Conservation (phyloP, 2,329 filamentous ascomycete genomes). For the Niveomyces coronatus region DNA sequence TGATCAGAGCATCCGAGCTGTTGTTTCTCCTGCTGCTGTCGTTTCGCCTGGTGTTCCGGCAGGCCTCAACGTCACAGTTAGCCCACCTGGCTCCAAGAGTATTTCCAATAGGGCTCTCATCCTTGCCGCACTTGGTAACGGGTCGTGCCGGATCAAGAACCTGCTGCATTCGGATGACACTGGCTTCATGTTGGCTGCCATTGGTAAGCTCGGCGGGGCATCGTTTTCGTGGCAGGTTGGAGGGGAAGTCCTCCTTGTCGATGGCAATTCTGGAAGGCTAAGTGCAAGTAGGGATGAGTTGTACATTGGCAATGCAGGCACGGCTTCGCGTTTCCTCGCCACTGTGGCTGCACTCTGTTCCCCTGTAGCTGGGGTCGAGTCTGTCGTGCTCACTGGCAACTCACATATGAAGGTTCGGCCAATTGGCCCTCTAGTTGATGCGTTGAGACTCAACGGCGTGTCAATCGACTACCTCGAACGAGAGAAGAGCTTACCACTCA, state of each 20-base stretch:
- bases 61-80: constrained; percentile 60
- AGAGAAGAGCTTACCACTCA: constrained; percentile 72
- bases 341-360: constrained; percentile 79
- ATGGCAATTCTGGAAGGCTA: constrained; percentile 81
- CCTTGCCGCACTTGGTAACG: constrained; percentile 81
- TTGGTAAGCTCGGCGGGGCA: constrained; percentile 73
- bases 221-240: constrained; percentile 90
- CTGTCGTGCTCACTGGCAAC: constrained; percentile 84
- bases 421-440: constrained; percentile 87
- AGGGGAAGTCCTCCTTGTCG: constrained; percentile 81
- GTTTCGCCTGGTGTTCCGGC: constrained; percentile 63
- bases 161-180: constrained; percentile 94
- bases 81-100: constrained; percentile 91
- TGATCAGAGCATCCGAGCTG: constrained; percentile 71
- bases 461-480: constrained; percentile 76
- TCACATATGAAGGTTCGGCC: constrained; percentile 92
- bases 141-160: constrained; percentile 81
- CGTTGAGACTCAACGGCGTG: constrained; percentile 79
- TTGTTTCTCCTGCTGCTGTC: constrained; percentile 68
- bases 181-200: constrained; percentile 93
- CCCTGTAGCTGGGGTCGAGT: constrained; percentile 45
- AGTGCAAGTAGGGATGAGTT: constrained; percentile 65
- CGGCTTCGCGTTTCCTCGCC: constrained; percentile 88
- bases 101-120: constrained; percentile 93
- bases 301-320: constrained; percentile 94